phyloP scores from a whole-genome alignment of 495 filamentous ascomycete genomes.

The Penicillium silybi region DNA sequence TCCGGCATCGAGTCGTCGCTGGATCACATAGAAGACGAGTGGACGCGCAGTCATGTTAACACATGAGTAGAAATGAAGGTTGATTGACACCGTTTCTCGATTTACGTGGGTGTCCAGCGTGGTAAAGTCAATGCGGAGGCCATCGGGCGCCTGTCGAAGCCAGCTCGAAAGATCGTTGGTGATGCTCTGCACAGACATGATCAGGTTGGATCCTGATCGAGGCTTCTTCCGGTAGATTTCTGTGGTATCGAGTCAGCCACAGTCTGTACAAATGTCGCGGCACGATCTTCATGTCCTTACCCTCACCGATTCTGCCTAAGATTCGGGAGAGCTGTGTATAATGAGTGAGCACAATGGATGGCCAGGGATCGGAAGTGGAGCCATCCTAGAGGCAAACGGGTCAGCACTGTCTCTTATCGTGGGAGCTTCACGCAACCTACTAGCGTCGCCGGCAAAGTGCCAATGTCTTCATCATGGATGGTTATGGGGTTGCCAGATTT shows the following conservation, averaged over 20 bases:
- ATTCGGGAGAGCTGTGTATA: constrained; percentile 46
- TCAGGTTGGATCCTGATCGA: constrained; percentile 38
- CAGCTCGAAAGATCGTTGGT: constrained; percentile 40
- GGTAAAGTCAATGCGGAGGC: constrained; percentile 41
- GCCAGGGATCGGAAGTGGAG: constrained; percentile 33
- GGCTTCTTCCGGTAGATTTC: constrained; percentile 46
- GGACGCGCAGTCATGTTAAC: constrained; percentile 50
- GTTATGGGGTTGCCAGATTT: constrained; percentile 50
- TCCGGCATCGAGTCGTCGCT: constrained; percentile 35
- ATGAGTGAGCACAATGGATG: constrained; percentile 42
- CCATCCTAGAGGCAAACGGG: constrained; percentile 13
- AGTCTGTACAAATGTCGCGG: not conserved
- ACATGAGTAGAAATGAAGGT: constrained; percentile 49
- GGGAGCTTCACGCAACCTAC: constrained; percentile 16
- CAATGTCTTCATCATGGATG: constrained; percentile 49
- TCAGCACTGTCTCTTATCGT: constrained; percentile 3
- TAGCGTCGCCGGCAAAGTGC: constrained; percentile 34
- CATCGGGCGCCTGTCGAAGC: constrained; percentile 36
- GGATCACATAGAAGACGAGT: constrained; percentile 47
- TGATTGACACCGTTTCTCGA: constrained; percentile 45
- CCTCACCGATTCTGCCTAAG: constrained; percentile 40
- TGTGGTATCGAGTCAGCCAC: not conserved
- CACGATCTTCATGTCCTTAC: constrained; percentile 3
- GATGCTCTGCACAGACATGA: constrained; percentile 45
- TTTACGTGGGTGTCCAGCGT: constrained; percentile 32